Evolutionary conservation across 257 asterid genomes (phyloP).

Genomic region (Capsicum baccatum): DNA sequence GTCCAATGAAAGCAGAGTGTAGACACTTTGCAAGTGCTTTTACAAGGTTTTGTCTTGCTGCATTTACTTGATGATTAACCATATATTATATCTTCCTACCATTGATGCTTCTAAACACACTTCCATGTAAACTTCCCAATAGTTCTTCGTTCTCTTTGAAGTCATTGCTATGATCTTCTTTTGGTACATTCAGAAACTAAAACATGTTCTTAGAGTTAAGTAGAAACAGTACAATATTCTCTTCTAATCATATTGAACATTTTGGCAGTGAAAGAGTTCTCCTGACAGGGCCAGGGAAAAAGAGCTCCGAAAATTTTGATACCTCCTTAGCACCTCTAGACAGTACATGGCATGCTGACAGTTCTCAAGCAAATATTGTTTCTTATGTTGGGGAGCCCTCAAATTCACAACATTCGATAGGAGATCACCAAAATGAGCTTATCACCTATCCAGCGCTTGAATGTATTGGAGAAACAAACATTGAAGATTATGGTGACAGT

Average conservation of each 20-base stretch:
- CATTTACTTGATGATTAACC: background rate
- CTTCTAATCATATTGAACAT: background rate
- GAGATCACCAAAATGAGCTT: slow-evolving; percentile 44
- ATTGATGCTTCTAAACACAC: background rate
- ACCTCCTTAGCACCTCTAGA: slow-evolving; percentile 30
- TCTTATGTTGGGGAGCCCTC: background rate
- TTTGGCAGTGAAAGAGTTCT: slow-evolving; percentile 41
- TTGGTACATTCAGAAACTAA: background rate
- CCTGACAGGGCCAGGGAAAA: slow-evolving; percentile 38
- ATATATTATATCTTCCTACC: background rate
- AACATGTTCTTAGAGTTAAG: background rate
- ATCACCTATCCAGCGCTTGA: slow-evolving; percentile 50
- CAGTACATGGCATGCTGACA: background rate
- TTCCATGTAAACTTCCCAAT: background rate
- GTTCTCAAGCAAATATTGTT: background rate
- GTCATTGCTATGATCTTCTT: background rate
- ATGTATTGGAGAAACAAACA: slow-evolving; percentile 37
- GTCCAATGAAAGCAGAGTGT: slow-evolving; percentile 86
- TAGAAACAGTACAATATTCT: background rate
- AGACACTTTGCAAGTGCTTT: slow-evolving; percentile 78
- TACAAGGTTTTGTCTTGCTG: slow-evolving; percentile 56
- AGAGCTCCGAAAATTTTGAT: background rate
- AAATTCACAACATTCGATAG: background rate
- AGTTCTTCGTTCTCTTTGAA: background rate
- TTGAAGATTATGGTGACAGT: slow-evolving; percentile 44